Percentiles rank a stretch among this genome's conserved stretches.
These are phyloP conservation scores for Clavispora carvajalis DNA, from an alignment of 805 yeast species.

Conservation along the genomic window DNA sequence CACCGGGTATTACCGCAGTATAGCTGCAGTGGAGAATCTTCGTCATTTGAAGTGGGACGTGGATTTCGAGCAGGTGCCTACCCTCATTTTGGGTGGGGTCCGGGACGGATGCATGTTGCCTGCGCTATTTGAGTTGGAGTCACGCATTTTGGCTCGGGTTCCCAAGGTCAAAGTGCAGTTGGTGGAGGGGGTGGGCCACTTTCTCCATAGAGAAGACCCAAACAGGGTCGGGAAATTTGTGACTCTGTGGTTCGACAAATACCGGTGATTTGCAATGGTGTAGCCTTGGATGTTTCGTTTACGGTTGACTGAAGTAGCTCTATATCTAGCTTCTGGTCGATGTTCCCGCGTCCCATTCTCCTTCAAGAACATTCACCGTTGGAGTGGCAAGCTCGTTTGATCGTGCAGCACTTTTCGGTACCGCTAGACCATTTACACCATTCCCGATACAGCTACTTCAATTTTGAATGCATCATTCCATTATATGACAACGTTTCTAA, in stretches of 20 bases:
- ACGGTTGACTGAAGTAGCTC: no score
- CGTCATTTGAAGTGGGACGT: slow-evolving; percentile 17
- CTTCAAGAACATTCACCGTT: no score
- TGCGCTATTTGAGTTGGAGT: slow-evolving; percentile 22
- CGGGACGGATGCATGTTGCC: slow-evolving; percentile 36
- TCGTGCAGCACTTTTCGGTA: no score
- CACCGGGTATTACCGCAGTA: slow-evolving; percentile 36
- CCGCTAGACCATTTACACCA: no score
- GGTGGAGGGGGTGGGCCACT: slow-evolving; percentile 30
- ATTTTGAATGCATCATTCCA: no score
- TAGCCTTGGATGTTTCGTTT: background rate
- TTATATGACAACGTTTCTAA: background rate
- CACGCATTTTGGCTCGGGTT: slow-evolving; percentile 12
- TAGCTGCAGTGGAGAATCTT: slow-evolving; percentile 10
- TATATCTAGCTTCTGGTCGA: no score
- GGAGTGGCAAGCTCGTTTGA: no score
- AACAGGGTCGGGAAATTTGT: slow-evolving; percentile 20
- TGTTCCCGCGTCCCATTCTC: no score
- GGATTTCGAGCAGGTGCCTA: slow-evolving; percentile 33
- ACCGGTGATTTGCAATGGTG: background rate
- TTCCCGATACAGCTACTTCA: no score
- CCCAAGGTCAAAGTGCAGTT: slow-evolving; percentile 22
- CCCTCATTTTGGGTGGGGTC: slow-evolving; percentile 32
- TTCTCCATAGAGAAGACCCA: slow-evolving; percentile 37
- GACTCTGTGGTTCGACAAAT: slow-evolving; percentile 25